phyloP scores from a whole-genome alignment of 1,284 basidiomycete genomes.

The Puccinia horiana region DNA sequence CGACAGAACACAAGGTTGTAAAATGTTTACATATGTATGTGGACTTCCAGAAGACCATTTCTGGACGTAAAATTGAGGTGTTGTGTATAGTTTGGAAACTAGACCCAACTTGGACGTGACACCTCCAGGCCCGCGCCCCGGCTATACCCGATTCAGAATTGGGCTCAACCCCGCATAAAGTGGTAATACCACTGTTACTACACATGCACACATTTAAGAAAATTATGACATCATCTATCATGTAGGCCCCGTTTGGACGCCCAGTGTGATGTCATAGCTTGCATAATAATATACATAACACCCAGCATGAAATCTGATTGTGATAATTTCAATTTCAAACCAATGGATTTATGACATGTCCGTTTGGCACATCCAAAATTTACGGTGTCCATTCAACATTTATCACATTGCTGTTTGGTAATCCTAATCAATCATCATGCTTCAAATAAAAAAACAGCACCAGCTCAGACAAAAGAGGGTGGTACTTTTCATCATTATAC shows the following conservation, averaged over 20 bases:
- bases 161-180: too few relatives aligned
- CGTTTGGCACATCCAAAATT: constrained; percentile 6
- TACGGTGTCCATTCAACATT: constrained; percentile 6
- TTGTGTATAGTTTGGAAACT: too few relatives aligned
- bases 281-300: neutral
- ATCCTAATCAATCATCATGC: neutral
- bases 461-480: neutral
- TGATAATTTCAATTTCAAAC: neutral
- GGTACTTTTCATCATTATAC: neutral
- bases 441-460: neutral
- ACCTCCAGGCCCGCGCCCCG: too few relatives aligned
- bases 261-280: neutral
- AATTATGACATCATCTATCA: too few relatives aligned
- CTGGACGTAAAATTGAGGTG: too few relatives aligned
- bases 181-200: too few relatives aligned
- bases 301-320: neutral
- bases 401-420: neutral
- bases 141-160: too few relatives aligned
- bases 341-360: neutral
- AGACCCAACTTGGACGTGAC: too few relatives aligned
- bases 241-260: constrained; percentile 2
- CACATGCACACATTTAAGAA: too few relatives aligned
- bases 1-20: too few relatives aligned
- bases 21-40: too few relatives aligned
- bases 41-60: too few relatives aligned